phyloP scores from a whole-genome alignment of 371 early-diverging fungal genomes.

The Apophysomyces variabilis region DNA sequence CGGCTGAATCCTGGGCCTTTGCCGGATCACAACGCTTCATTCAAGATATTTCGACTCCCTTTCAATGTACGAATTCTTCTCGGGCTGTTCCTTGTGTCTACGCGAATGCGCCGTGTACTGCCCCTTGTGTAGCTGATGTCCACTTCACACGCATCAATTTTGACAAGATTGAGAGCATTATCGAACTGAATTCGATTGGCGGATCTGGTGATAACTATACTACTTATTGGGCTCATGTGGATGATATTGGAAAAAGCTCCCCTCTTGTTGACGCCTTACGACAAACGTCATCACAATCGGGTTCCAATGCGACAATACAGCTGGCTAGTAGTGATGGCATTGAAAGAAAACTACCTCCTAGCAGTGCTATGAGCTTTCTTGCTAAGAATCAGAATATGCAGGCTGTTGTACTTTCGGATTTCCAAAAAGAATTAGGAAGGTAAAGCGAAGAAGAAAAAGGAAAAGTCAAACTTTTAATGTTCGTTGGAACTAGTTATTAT shows the following conservation, averaged over 20 bases:
- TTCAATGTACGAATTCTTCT: slow-evolving; percentile 62
- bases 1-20: slow-evolving; percentile 78
- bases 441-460: slow-evolving; percentile 18
- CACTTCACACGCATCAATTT: slow-evolving; percentile 71
- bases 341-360: slow-evolving; percentile 71
- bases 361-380: slow-evolving; percentile 77
- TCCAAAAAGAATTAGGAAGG: slow-evolving; percentile 52
- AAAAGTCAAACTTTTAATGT: background rate
- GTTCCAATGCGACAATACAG: slow-evolving; percentile 23
- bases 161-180: slow-evolving; percentile 61
- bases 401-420: slow-evolving; percentile 71
- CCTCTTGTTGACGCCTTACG: slow-evolving; percentile 22
- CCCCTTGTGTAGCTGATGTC: slow-evolving; percentile 65
- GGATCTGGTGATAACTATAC: slow-evolving; percentile 26
- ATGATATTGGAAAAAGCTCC: slow-evolving; percentile 34
- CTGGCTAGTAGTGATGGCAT: slow-evolving; percentile 52
- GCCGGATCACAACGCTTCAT: slow-evolving; percentile 85
- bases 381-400: slow-evolving; percentile 60
- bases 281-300: slow-evolving; percentile 12
- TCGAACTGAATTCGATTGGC: slow-evolving; percentile 59
- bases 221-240: slow-evolving; percentile 52
- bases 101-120: slow-evolving; percentile 55
- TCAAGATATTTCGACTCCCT: slow-evolving; percentile 63
- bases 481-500: slow-evolving; percentile 52
- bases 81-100: slow-evolving; percentile 51